phyloP scores from a whole-genome alignment of 768 basidiomycete genomes.

The Macrolepiota dolichaula region DNA sequence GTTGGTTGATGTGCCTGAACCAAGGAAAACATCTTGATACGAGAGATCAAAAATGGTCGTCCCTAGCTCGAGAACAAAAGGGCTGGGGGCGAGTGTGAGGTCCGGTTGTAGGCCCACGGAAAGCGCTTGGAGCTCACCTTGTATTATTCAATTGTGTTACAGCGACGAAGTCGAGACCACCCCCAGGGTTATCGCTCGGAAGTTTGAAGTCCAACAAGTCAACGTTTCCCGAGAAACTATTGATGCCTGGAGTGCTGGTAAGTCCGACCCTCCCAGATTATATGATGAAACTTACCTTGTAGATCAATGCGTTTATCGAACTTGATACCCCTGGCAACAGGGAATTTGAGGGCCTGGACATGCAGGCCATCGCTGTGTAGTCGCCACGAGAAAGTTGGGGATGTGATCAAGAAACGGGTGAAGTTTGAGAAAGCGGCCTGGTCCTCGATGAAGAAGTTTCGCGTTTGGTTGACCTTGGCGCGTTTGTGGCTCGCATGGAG shows the following conservation, averaged over 20 bases:
- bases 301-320: slow-evolving; percentile 61
- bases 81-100: slow-evolving; percentile 30
- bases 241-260: slow-evolving; percentile 38
- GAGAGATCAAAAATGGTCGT: slow-evolving; percentile 60
- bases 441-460: slow-evolving; percentile 54
- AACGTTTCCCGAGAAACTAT: slow-evolving; percentile 59
- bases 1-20: slow-evolving; percentile 49
- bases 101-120: background rate
- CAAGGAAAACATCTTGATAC: slow-evolving; percentile 56
- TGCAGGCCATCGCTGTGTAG: slow-evolving; percentile 52
- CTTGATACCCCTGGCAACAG: slow-evolving; percentile 58
- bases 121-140: slow-evolving; percentile 34
- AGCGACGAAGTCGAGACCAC: slow-evolving; percentile 65
- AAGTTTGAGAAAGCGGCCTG: slow-evolving; percentile 59
- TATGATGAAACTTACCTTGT: slow-evolving; percentile 35
- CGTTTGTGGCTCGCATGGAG: slow-evolving; percentile 52
- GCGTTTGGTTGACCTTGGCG: slow-evolving; percentile 60
- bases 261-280: background rate
- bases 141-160: slow-evolving; percentile 53
- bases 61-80: slow-evolving; percentile 68
- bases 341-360: slow-evolving; percentile 67
- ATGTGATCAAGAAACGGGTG: slow-evolving; percentile 60
- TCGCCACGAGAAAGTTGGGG: slow-evolving; percentile 65
- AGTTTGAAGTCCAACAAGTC: slow-evolving; percentile 55
- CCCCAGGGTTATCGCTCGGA: slow-evolving; percentile 61